Base-by-base conservation (phyloP, 2,329 filamentous ascomycete genomes). In the Setomelanomma holmii region DNA sequence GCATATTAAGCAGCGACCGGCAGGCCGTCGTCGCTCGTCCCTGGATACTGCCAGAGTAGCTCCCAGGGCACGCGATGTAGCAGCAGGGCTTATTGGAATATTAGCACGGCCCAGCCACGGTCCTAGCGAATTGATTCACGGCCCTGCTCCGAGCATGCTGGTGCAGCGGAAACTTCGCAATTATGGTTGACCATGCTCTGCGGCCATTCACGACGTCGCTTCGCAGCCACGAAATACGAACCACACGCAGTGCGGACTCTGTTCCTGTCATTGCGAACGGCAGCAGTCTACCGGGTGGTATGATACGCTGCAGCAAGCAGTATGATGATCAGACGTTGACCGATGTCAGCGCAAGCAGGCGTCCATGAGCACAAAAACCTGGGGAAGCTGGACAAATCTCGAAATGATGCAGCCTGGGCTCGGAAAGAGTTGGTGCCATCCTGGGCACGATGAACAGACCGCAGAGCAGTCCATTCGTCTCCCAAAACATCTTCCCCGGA, bases 41-140 rank as follows among this genome's bases (percentile, higher is more conserved):
- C 56, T 61, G 63, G 46, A 47, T 48, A 47, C 46, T 22, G 44
- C 40, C 39, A 53, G 45, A 53, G 53, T 48, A 52, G 33, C 38
- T 39, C 30, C 40, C 38, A 40, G 46, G 49, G 52, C 42, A 49
- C 49, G 42, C 43, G 45, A 45, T 48, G 40, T 40, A 40, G 39
- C 33, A 48, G 33, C 34, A 45, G 38, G 39, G 38, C 53, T 38
- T 47, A 54, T 23, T 42, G 48, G 50, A 22, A 44, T 50, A 45
- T 20, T 44, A 19, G 40, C 50, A 49, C 40, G 35, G 55, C 42
- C 33, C 35, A 48, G 16, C 22, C 27, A 38, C 46, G 40, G 14
- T 42, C 36, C 27, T 47, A 17, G 44, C 36, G 60, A 59, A 61
- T 63, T 62, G 64, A 61, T 59, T 64, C 64, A 66, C 57, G 52